Base-by-base conservation (phyloP, 441 rosid species). In the Biscutella auriculata region DNA sequence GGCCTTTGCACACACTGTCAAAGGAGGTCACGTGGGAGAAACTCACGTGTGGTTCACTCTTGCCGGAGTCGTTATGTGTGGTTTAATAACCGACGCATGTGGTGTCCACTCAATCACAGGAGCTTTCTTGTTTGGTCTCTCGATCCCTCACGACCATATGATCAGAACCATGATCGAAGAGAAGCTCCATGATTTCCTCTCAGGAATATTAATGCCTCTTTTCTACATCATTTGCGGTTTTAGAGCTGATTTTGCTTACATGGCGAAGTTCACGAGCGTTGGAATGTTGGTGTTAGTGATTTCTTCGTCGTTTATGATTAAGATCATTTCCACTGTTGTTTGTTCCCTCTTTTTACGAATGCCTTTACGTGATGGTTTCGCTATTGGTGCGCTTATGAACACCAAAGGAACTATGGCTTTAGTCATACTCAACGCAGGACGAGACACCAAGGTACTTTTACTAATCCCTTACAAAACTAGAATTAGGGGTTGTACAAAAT, bases 371-470 rank as follows among this genome's bases (percentile, higher is more conserved):
- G 87, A 83, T 33, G 80, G 76, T 17, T 33, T 77, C 3, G 71
- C 80, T 12, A 51, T 81, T 17, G 90, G 87, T 8, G 46, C 76
- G 12, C 81, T 83, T 34, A 79, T 76, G 79, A 83, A 83, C 73
- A 79, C 84, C 11, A 81, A 83, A 58, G 90, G 86, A 12, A 74
- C 77, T 9, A 34, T 77, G 53, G 77, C 79, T 2, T 63, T 80
- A 46, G 76, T 78, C 34, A 40, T 81, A 28, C 71, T 80, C 26
- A 79, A 79, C 14, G 68, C 78, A 2, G 89, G 84, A 32, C 76
- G 75, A 47, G 73, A 77, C 68, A 73, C 47, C 19, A 64, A 57
- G 74, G 81, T 78, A 60, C 21, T 19, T 4, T 19, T 19, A 19
- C 23, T 19, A 19, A 19, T 19, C 23, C 23, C 4, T 4, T 19